These are phyloP conservation scores for Pichia sp. DNA, from an alignment of 1,139 yeast species.

Conservation along the genomic window DNA sequence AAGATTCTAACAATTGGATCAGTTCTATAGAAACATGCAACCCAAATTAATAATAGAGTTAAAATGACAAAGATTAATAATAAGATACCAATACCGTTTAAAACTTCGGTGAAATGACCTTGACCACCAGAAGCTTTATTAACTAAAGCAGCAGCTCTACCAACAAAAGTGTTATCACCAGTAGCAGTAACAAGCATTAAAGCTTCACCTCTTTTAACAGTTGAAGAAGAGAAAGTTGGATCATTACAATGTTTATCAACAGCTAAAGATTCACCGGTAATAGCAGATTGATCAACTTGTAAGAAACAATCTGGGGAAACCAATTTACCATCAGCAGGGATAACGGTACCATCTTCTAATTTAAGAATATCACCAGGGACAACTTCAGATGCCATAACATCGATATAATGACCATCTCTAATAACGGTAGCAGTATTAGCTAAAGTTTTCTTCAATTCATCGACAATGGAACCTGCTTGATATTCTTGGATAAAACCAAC, in stretches of 20 bases:
- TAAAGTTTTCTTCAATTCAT: slow-evolving; percentile 85
- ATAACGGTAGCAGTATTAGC: slow-evolving; percentile 84
- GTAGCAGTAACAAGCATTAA: slow-evolving; percentile 93
- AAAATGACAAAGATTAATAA: slow-evolving; percentile 82
- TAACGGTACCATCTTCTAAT: slow-evolving; percentile 90
- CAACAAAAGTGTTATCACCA: slow-evolving; percentile 90
- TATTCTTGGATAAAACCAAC: slow-evolving; percentile 97
- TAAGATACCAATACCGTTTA: slow-evolving; percentile 95
- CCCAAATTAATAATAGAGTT: slow-evolving; percentile 87
- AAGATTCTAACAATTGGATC: slow-evolving; percentile 81
- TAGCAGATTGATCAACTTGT: slow-evolving; percentile 96
- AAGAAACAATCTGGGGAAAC: slow-evolving; percentile 83
- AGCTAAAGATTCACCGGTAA: slow-evolving; percentile 97
- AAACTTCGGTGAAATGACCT: slow-evolving; percentile 97
- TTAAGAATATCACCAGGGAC: slow-evolving; percentile 92
- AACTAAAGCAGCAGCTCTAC: slow-evolving; percentile 91
- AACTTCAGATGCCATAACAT: slow-evolving; percentile 71
- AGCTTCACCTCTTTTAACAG: slow-evolving; percentile 96
- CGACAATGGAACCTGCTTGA: slow-evolving; percentile 96
- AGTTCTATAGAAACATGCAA: slow-evolving; percentile 93
- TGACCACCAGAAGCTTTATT: slow-evolving; percentile 90
- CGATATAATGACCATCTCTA: slow-evolving; percentile 74
- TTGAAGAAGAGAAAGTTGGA: slow-evolving; percentile 84
- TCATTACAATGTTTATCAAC: slow-evolving; percentile 91
- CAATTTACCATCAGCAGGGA: slow-evolving; percentile 93